phyloP scores from a whole-genome alignment of 495 filamentous ascomycete genomes.

The Thozetella sp. region DNA sequence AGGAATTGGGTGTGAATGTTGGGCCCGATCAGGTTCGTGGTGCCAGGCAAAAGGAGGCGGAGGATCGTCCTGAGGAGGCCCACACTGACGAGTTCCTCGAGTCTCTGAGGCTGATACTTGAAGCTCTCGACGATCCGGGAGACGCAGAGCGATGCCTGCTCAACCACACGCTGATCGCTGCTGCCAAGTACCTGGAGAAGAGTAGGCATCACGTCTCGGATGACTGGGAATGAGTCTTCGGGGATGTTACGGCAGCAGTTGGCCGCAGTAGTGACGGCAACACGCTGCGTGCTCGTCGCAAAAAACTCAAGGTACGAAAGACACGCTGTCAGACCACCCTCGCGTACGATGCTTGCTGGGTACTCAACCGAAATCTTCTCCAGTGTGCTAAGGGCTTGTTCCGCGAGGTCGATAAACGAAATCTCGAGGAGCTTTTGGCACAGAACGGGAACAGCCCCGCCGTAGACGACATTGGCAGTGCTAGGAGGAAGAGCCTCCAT shows the following conservation, averaged over 20 bases:
- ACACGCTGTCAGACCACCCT: slow-evolving; percentile 93
- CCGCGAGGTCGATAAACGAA: slow-evolving; percentile 93
- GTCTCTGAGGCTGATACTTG: slow-evolving; percentile 78
- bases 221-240: slow-evolving; percentile 85
- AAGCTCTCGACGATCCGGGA: slow-evolving; percentile 98
- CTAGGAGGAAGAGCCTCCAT: slow-evolving; percentile 97
- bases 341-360: slow-evolving; percentile 91
- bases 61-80: slow-evolving; percentile 85
- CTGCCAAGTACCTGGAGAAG: slow-evolving; percentile 86
- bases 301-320: slow-evolving; percentile 97
- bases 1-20: slow-evolving; percentile 98
- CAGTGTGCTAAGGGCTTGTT: slow-evolving; percentile 94
- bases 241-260: slow-evolving; percentile 98
- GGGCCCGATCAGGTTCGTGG: slow-evolving; percentile 91
- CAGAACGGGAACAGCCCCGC: slow-evolving; percentile 89
- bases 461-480: slow-evolving; percentile 94
- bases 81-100: slow-evolving; percentile 89
- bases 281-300: slow-evolving; percentile 93
- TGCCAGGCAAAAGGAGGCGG: slow-evolving; percentile 89
- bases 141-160: slow-evolving; percentile 94
- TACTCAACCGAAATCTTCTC: slow-evolving; percentile 98
- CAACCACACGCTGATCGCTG: slow-evolving; percentile 94
- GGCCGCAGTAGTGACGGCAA: slow-evolving; percentile 94
- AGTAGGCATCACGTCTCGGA: slow-evolving; percentile 94
- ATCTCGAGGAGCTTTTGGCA: slow-evolving; percentile 95